Evolutionary conservation across 2,329 filamentous ascomycete species (phyloP), one percentile per base, ranked within the genome.

Genomic region (Zarea fungicola): DNA sequence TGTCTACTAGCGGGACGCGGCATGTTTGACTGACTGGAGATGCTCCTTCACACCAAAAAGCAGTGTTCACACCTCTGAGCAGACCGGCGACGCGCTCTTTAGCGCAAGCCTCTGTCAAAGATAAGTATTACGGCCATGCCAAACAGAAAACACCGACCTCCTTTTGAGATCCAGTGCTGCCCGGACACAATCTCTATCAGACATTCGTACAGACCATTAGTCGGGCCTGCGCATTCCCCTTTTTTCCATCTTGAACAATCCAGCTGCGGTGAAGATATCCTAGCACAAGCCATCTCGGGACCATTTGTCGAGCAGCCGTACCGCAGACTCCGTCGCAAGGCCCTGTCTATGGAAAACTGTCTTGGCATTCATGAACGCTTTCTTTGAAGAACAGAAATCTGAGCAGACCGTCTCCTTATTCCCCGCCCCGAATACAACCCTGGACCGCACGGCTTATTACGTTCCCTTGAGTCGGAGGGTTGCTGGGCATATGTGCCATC

Each of bases 381-480:
- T 31, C 36, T 8, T 34, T 52, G 48, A 67, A 74, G 73, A 76
- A 75, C 73, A 72, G 73, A 75, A 55, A 75, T 75, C 73, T 67
- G 73, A 75, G 71, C 71, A 67, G 58, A 51, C 46, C 52, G 43
- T 45, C 34, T 48, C 45, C 45, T 28, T 25, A 22, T 21, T 16
- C n/a, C 37, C 35, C 37, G 51, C 36, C 40, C 32, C 36, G 26
- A 43, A 18, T 31, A 22, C 32, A 36, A 55, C 51, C 55, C 57
- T 43, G n/a, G 39, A 40, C n/a, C 14, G 14, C 35, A 39, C 19
- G 13, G n/a, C n/a, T n/a, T n/a, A n/a, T n/a, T n/a, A n/a, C n/a
- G n/a, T n/a, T n/a, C n/a, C n/a, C n/a, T n/a, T n/a, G n/a, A n/a
- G n/a, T n/a, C n/a, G n/a, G n/a, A n/a, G n/a, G n/a, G n/a, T n/a